phyloP scores from a whole-genome alignment of 148 eudicot species.

The Rhododendron mucronatum region DNA sequence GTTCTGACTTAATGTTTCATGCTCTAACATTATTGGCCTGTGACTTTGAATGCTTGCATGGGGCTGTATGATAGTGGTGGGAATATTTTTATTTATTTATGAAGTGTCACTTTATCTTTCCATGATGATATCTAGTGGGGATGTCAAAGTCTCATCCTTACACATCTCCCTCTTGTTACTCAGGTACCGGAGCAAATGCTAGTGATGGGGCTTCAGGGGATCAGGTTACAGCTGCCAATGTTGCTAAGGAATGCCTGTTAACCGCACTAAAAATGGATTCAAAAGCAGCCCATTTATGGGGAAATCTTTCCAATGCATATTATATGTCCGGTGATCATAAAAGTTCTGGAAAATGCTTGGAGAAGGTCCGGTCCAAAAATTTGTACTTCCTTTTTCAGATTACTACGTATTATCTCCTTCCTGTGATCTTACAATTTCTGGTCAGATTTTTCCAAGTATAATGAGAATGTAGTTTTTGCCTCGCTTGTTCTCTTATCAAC shows the following conservation, averaged over 20 bases:
- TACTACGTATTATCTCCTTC: not conserved
- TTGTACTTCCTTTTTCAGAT: not conserved
- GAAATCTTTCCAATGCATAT: constrained; percentile 86
- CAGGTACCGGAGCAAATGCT: constrained; percentile 85
- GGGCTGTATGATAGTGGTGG: not conserved
- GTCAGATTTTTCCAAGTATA: not conserved
- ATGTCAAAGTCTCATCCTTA: constrained; percentile 6
- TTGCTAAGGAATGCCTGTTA: constrained; percentile 87
- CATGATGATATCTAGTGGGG: not conserved
- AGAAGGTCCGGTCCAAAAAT: constrained; percentile 51
- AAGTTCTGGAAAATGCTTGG: constrained; percentile 88
- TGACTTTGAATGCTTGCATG: not conserved
- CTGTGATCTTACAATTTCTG: not conserved
- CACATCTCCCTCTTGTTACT: not conserved
- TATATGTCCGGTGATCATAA: constrained; percentile 65
- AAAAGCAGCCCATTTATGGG: constrained; percentile 85
- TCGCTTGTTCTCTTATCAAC: not conserved
- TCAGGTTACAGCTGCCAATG: constrained; percentile 50
- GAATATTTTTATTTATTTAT: not conserved
- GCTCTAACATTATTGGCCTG: not conserved
- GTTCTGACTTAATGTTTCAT: constrained; percentile 12
- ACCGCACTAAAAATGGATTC: constrained; percentile 80
- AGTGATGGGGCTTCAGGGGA: constrained; percentile 56
- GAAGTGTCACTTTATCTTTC: not conserved
- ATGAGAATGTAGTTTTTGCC: not conserved